Evolutionary conservation across 441 rosid genomes (phyloP).

Genomic region (Theobroma grandiflorum): DNA sequence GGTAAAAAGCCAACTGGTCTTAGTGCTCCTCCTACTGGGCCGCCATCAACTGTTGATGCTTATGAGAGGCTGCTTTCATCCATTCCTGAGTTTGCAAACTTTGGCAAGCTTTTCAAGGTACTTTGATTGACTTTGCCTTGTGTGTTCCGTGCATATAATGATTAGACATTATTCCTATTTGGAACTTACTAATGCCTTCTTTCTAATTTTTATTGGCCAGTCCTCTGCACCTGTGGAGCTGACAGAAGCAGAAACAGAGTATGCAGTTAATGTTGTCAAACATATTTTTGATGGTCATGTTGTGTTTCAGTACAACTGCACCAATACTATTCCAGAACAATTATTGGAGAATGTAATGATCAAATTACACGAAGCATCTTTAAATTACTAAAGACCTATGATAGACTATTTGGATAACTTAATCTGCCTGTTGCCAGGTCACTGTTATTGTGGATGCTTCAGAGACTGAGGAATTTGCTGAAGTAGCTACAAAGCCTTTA

Average conservation of each 20-base stretch:
- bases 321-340: constrained; percentile 94
- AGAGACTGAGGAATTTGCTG: constrained; percentile 86
- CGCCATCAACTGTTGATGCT: constrained; percentile 74
- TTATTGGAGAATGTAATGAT: constrained; percentile 85
- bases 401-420: constrained; percentile 21
- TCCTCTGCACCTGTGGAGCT: constrained; percentile 92
- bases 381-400: constrained; percentile 18
- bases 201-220: constrained; percentile 46
- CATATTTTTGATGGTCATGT: constrained; percentile 88
- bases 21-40: constrained; percentile 69
- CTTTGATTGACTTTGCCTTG: constrained; percentile 12
- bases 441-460: constrained; percentile 87
- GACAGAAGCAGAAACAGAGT: constrained; percentile 99
- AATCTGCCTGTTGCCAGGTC: constrained; percentile 58
- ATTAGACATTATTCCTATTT: constrained; percentile 1
- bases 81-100: constrained; percentile 78
- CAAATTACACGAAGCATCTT: constrained; percentile 21
- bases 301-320: constrained; percentile 96
- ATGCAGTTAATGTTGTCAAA: constrained; percentile 94
- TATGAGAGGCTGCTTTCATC: constrained; percentile 86
- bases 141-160: constrained; percentile 8
- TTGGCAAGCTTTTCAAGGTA: constrained; percentile 95
- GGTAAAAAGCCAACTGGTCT: constrained; percentile 92
- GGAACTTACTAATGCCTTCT: constrained; percentile 27
- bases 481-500: constrained; percentile 69